phyloP scores from a whole-genome alignment of 1,284 basidiomycete species.

The Trametes versicolor region DNA sequence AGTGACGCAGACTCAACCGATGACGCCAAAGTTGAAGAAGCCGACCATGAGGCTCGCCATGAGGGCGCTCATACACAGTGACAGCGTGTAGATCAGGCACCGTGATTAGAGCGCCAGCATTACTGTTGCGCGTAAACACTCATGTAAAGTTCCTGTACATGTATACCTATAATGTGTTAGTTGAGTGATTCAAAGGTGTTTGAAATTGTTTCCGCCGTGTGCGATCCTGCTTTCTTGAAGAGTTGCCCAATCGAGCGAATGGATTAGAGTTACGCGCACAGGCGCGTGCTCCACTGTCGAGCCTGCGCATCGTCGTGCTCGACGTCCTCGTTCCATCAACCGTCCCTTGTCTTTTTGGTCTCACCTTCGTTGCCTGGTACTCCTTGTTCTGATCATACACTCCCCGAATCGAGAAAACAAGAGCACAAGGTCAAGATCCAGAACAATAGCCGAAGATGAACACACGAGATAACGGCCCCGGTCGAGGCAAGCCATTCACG shows the following conservation, averaged over 20 bases:
- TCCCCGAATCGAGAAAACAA: background rate
- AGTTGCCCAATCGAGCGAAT: background rate
- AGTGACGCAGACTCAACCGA: background rate
- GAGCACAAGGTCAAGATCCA: background rate
- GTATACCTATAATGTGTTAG: too few species aligned
- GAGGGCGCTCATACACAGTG: background rate
- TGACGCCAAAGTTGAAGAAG: background rate
- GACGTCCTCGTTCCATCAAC: too few species aligned
- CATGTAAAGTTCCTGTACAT: too few species aligned
- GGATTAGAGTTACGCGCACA: background rate
- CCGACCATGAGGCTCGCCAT: background rate
- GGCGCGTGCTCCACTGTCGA: background rate
- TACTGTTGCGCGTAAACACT: too few species aligned
- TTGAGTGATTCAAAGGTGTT: too few species aligned
- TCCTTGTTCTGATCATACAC: background rate
- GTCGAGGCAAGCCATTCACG: conserved; percentile 23
- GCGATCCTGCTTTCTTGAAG: background rate
- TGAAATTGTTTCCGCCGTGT: background rate
- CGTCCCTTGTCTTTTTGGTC: too few species aligned
- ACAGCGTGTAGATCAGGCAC: background rate
- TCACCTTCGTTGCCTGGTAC: background rate
- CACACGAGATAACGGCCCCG: conserved; percentile 14
- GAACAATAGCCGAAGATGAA: background rate
- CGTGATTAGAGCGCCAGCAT: too few species aligned
- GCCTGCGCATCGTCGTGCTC: too few species aligned